Base-by-base conservation (phyloP, 345 rosid species). In the Passiflora organensis region DNA sequence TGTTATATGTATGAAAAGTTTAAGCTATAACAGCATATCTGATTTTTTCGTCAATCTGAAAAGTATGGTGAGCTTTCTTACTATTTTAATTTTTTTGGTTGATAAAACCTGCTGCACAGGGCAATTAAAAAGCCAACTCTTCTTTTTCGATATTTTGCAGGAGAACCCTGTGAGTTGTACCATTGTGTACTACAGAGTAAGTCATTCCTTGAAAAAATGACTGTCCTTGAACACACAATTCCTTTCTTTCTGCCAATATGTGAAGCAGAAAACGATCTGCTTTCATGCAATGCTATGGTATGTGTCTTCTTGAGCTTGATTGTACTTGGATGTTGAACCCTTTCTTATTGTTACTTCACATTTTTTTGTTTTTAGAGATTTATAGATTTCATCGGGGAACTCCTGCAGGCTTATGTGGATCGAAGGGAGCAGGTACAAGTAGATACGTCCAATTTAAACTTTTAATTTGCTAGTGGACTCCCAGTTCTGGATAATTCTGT, bases 121-220 rank as follows among this genome's bases (percentile, higher is more conserved):
- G 43, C 50, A 41, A 56, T 28, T 12, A 10, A 39, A 51, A 61
- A 52, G 44, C 64, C 61, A 51, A 49, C 49, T 53, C 39, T 38
- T 14, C n/a, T 55, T 17, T 36, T 5, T 13, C 43, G 17, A 13
- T 8, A 6, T 1, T 45, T 62, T 70, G 53, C 70, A 89, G 99
- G 95, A 54, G 96, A 93, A 62, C 84, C 82, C 60, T 86, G 87
- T 60, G 96, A 89, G 67, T 48, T 77, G 59, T 89, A 84, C 71
- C 95, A 93, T 63, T 74, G 89, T 67, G 87, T 93, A 64, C 89
- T 93, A 56, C 89, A 86, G 68, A 93, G 95, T 76, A 89, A 81
- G 75, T 93, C 96, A 53, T 93, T 93, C 72, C 80, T 93, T 60
- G 94, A 93, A 65, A 93, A 82, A 76, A 86, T 93, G 99, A 84